phyloP scores from a whole-genome alignment of 2,329 filamentous ascomycete species.

The Neofusicoccum laricinum region DNA sequence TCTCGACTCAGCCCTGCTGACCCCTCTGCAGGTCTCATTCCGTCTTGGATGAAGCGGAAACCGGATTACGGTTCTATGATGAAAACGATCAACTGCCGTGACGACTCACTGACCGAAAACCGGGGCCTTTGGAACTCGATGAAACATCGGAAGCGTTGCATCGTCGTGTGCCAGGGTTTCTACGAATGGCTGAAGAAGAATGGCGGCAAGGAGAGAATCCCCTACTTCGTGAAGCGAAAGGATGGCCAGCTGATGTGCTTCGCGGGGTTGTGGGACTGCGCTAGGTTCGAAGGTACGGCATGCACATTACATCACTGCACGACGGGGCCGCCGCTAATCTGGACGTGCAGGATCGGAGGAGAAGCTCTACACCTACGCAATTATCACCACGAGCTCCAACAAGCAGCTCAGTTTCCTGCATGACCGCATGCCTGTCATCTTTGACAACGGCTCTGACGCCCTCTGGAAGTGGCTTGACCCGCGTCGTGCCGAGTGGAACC shows the following conservation, averaged over 20 bases:
- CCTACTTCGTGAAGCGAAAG: constrained; percentile 77
- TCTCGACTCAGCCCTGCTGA: neutral
- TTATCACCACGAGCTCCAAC: constrained; percentile 89
- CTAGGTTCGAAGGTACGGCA: constrained; percentile 67
- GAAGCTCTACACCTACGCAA: constrained; percentile 82
- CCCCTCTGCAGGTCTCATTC: constrained; percentile 62
- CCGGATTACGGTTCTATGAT: constrained; percentile 75
- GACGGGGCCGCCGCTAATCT: constrained; percentile 22
- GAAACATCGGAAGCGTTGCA: constrained; percentile 84
- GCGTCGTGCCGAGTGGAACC: constrained; percentile 66
- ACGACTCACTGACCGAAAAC: constrained; percentile 74
- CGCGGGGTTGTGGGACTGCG: constrained; percentile 89
- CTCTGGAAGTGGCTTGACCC: constrained; percentile 80
- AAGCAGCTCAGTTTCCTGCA: constrained; percentile 82
- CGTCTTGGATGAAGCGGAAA: constrained; percentile 86
- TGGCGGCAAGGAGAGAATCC: constrained; percentile 73
- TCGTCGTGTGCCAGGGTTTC: constrained; percentile 87
- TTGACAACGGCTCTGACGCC: constrained; percentile 70
- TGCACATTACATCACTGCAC: constrained; percentile 15
- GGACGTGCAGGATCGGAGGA: constrained; percentile 54
- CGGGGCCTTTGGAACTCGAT: constrained; percentile 89
- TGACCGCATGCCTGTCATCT: constrained; percentile 90
- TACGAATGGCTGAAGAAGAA: constrained; percentile 92
- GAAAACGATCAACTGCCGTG: constrained; percentile 92
- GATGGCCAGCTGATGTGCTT: constrained; percentile 85